These are phyloP conservation scores for Xylaria sp. DNA, from an alignment of 2,329 filamentous ascomycete genomes.

Conservation along the genomic window DNA sequence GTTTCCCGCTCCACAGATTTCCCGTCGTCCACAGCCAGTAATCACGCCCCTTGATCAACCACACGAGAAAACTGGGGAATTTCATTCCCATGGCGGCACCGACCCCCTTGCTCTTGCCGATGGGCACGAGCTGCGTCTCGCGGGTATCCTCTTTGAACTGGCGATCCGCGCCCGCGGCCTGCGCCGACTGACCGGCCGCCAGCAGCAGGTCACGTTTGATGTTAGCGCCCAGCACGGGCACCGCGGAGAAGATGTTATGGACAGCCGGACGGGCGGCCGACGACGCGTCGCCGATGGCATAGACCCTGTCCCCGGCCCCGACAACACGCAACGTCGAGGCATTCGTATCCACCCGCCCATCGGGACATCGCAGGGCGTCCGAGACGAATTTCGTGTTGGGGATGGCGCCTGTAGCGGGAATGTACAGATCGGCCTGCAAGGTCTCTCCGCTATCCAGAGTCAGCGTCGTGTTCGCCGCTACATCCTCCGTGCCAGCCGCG, in stretches of 20 bases:
- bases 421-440: constrained; percentile 59
- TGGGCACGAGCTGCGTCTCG: constrained; percentile 59
- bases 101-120: constrained; percentile 58
- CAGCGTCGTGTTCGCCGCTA: constrained; percentile 49
- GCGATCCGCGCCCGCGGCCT: constrained; percentile 45
- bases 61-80: constrained; percentile 58
- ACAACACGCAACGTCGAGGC: constrained; percentile 52
- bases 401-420: constrained; percentile 56
- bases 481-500: constrained; percentile 44
- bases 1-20: constrained; percentile 60
- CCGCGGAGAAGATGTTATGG: constrained; percentile 53
- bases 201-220: constrained; percentile 60
- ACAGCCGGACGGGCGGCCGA: constrained; percentile 55
- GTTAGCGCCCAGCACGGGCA: constrained; percentile 59
- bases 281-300: constrained; percentile 59
- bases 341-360: constrained; percentile 54
- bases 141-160: constrained; percentile 55
- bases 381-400: constrained; percentile 56
- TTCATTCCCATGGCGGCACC: constrained; percentile 56
- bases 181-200: constrained; percentile 43
- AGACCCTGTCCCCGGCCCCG: constrained; percentile 51
- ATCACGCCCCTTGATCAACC: constrained; percentile 61
- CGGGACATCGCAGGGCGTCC: constrained; percentile 44
- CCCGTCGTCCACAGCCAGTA: constrained; percentile 63
- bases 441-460: constrained; percentile 53